Evolutionary conservation across 2,329 filamentous ascomycete genomes (phyloP), one percentile per base, ranked within the genome.

Genomic region (Exophiala viscosa): DNA sequence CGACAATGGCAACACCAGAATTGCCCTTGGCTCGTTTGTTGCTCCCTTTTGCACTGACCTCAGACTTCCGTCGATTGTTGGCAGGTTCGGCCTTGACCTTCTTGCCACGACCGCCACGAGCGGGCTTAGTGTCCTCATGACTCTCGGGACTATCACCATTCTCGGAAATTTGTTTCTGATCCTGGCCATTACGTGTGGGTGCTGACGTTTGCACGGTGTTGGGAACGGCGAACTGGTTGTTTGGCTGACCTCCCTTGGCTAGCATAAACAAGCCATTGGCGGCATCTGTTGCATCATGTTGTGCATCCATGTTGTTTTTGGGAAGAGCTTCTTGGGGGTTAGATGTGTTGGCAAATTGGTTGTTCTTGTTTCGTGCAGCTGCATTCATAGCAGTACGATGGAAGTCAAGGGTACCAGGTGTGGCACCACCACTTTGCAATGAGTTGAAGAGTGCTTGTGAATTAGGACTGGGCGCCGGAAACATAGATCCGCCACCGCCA

Each of bases 401-500:
- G 65, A 99, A 99, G 65, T 99, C 93, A 45, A 95, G 75, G 0
- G 92, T 96, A 57, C 86, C 86, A 7, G 93, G 93, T 1, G 93
- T 99, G 3, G 90, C 87, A 50, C 86, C 88, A 60, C 88, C 88
- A 66, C 83, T 88, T 60, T 88, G 84, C 34, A 93, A 75, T 61
- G 87, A 86, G 56, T 86, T 86, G 70, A 91, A 89, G 5, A 96
- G 73, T 45, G 87, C 87, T 73, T 90, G 86, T 0, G 89, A 88
- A 68, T 88, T 95, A 3, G 90, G 91, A 68, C 88, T 95, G 2
- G 90, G 87, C 49, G 87, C 88, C 51, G 92, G 90, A 76, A 97
- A 97, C 90, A 97, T 97, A 63, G 91, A 95, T 64, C 91, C 92
- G 68, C 91, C 90, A 61, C 92, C 92, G 55, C 93, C 93, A 44